A percentile compares a stretch with the other conserved stretches of the same genome.
Evolutionary conservation across 164 flowering plant genomes (phyloP).

Genomic region (Aristolochia californica): DNA sequence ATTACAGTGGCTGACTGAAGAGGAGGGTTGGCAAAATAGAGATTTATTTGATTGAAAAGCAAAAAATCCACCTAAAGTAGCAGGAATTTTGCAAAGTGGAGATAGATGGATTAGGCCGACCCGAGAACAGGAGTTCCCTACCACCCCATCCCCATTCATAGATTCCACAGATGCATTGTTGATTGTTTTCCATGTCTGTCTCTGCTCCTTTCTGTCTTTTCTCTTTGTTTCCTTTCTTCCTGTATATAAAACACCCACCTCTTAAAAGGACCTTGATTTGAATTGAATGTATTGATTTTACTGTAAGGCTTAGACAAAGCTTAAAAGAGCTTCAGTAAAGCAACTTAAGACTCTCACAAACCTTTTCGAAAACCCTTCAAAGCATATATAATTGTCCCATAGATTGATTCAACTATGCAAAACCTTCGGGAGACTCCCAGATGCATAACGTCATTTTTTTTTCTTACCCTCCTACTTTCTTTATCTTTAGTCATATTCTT

Average conservation of each 20-base stretch:
- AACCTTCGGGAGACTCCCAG: background rate
- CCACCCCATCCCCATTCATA: slow-evolving; percentile 1
- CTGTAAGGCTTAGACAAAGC: slow-evolving; percentile 16
- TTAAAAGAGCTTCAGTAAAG: slow-evolving; percentile 29
- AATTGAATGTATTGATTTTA: slow-evolving; percentile 21
- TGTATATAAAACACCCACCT: slow-evolving; percentile 51
- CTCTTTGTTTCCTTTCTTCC: slow-evolving; percentile 34
- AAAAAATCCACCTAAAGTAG: slow-evolving; percentile 13
- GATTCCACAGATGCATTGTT: too few species aligned
- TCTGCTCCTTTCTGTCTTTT: slow-evolving; percentile 57
- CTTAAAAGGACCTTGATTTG: slow-evolving; percentile 42
- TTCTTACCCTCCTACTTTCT: background rate
- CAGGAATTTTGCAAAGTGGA: slow-evolving; percentile 21
- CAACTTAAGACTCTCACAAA: slow-evolving; percentile 1
- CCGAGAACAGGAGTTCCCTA: slow-evolving; percentile 24
- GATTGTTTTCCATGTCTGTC: slow-evolving; percentile 11
- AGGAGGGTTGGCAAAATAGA: slow-evolving; percentile 20
- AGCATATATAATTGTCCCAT: slow-evolving; percentile 14
- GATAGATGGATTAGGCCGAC: slow-evolving; percentile 19
- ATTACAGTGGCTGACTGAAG: slow-evolving; percentile 32
- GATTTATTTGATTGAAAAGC: slow-evolving; percentile 1
- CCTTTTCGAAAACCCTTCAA: background rate
- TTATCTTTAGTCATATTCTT: background rate
- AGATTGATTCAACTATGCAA: slow-evolving; percentile 13
- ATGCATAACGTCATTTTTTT: background rate